phyloP scores from a whole-genome alignment of 2,329 filamentous ascomycete species.

The Penicillium sclerotiorum region DNA sequence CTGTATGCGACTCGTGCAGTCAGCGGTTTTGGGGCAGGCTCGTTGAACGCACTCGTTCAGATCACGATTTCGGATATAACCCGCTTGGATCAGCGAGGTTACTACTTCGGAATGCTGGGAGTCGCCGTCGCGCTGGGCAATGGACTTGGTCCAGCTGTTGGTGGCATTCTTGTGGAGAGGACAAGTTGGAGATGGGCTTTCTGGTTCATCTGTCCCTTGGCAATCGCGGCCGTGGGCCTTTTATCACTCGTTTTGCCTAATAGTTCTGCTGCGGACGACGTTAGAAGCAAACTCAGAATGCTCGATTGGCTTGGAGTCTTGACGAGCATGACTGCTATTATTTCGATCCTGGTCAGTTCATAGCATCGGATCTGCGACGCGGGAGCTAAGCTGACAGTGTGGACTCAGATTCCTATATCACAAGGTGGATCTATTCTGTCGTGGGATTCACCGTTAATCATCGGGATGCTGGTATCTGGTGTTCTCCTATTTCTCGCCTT shows the following conservation, averaged over 20 bases:
- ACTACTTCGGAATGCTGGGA: slow-evolving; percentile 37
- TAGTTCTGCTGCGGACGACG: neutral
- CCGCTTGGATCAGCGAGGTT: slow-evolving; percentile 56
- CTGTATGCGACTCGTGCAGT: slow-evolving; percentile 62
- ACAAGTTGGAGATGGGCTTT: slow-evolving; percentile 33
- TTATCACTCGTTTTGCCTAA: neutral
- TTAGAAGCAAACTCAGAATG: neutral
- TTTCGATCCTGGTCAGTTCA: neutral
- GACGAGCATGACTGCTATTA: neutral
- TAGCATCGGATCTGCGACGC: too few species aligned
- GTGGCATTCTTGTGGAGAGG: slow-evolving; percentile 32
- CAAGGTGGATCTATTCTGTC: neutral
- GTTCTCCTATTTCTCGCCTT: neutral
- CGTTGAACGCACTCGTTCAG: slow-evolving; percentile 54
- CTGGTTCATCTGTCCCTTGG: neutral
- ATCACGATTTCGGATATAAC: slow-evolving; percentile 60
- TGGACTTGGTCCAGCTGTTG: slow-evolving; percentile 37
- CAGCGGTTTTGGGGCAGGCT: slow-evolving; percentile 56
- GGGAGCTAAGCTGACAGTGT: neutral
- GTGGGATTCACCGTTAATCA: neutral
- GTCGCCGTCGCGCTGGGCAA: slow-evolving; percentile 35
- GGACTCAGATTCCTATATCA: neutral
- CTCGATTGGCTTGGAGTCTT: slow-evolving; percentile 1
- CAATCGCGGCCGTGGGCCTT: neutral
- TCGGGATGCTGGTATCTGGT: neutral